phyloP scores from a whole-genome alignment of 768 basidiomycete genomes.

The Amanita thiersii region DNA sequence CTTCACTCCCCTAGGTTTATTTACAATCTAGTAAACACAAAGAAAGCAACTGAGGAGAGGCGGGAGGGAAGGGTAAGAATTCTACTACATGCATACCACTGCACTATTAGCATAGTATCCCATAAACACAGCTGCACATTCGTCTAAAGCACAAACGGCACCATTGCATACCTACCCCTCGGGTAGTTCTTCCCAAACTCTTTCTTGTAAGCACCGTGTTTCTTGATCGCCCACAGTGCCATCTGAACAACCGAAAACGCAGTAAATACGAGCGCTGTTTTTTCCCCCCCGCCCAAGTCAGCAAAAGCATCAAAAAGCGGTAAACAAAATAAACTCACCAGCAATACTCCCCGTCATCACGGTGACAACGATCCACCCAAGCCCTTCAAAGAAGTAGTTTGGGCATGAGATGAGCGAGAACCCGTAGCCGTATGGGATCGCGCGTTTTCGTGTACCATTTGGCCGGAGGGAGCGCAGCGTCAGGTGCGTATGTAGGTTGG shows the following conservation, averaged over 20 bases:
- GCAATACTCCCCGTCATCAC: slow-evolving; percentile 72
- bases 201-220: slow-evolving; percentile 83
- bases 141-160: slow-evolving; percentile 63
- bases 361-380: slow-evolving; percentile 67
- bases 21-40: too few relatives aligned
- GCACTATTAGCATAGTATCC: background rate
- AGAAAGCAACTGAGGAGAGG: too few relatives aligned
- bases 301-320: background rate
- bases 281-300: background rate
- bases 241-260: slow-evolving; percentile 43
- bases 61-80: too few relatives aligned
- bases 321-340: slow-evolving; percentile 39
- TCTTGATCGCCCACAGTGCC: slow-evolving; percentile 85
- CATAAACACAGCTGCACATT: background rate
- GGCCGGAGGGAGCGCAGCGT: slow-evolving; percentile 82
- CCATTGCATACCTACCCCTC: slow-evolving; percentile 62
- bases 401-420: slow-evolving; percentile 84
- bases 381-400: slow-evolving; percentile 89
- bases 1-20: too few relatives aligned
- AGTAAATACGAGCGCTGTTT: slow-evolving; percentile 4
- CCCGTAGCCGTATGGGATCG: slow-evolving; percentile 90
- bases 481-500: slow-evolving; percentile 79
- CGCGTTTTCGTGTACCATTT: slow-evolving; percentile 64
- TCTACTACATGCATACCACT: background rate
- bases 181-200: slow-evolving; percentile 90